Evolutionary conservation across 2,329 filamentous ascomycete species (phyloP).

Genomic region (Beauveria rudraprayagi): DNA sequence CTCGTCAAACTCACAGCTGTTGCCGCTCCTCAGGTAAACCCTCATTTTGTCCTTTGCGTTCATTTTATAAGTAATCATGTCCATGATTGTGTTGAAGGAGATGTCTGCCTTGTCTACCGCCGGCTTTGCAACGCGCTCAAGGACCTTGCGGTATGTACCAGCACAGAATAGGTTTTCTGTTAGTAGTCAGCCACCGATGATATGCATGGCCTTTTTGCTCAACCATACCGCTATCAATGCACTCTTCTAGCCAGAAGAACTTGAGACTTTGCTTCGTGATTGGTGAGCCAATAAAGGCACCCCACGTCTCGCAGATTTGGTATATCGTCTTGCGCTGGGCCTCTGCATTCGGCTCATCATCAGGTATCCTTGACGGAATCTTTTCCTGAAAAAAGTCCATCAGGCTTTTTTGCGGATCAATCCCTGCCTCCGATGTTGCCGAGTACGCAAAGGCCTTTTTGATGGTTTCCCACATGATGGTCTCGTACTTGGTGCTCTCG

Average conservation of each 20-base stretch:
- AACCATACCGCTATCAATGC: constrained; percentile 56
- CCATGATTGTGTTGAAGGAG: constrained; percentile 39
- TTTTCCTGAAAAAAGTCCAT: constrained; percentile 44
- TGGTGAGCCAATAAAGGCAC: constrained; percentile 60
- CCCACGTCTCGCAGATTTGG: constrained; percentile 58
- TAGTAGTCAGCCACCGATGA: not conserved
- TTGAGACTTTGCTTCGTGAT: constrained; percentile 60
- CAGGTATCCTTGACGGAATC: constrained; percentile 37
- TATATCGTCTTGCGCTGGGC: constrained; percentile 36
- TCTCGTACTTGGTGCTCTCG: constrained; percentile 39
- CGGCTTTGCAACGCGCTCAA: constrained; percentile 50
- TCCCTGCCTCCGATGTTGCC: constrained; percentile 45
- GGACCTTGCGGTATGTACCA: constrained; percentile 50
- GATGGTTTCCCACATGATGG: constrained; percentile 60
- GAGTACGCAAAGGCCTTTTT: constrained; percentile 60
- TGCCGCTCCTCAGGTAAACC: constrained; percentile 38
- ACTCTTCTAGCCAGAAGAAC: constrained; percentile 73
- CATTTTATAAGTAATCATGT: constrained; percentile 30
- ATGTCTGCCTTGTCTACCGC: constrained; percentile 48
- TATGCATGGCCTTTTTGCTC: not conserved
- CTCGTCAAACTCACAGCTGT: constrained; percentile 51
- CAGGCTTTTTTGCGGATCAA: constrained; percentile 39
- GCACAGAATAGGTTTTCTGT: constrained; percentile 53
- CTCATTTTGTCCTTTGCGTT: constrained; percentile 26
- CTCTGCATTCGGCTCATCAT: constrained; percentile 32